Evolutionary conservation across 208 protist genomes (phyloP).

Genomic region (Trypanosoma cruzi): DNA sequence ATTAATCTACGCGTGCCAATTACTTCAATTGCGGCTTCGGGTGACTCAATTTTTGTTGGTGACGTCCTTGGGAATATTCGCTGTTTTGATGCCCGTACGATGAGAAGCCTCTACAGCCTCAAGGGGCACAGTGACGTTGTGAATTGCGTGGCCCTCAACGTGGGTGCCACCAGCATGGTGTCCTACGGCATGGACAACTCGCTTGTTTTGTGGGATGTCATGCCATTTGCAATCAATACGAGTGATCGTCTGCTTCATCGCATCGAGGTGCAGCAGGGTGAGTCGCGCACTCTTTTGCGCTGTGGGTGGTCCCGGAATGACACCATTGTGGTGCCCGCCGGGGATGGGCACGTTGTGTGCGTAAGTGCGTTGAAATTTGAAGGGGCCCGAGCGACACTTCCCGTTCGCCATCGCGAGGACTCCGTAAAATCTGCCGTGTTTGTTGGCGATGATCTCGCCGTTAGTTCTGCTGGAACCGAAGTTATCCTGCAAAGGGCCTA

Average conservation of each 20-base stretch:
- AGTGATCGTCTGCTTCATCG: slow-evolving; percentile 49
- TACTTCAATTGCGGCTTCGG: slow-evolving; percentile 38
- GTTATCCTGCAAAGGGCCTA: slow-evolving; percentile 40
- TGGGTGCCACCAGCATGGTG: slow-evolving; percentile 41
- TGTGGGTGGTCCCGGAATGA: slow-evolving; percentile 35
- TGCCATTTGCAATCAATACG: slow-evolving; percentile 69
- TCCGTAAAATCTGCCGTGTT: slow-evolving; percentile 36
- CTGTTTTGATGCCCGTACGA: slow-evolving; percentile 61
- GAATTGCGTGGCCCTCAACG: slow-evolving; percentile 25
- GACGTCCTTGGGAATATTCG: slow-evolving; percentile 68
- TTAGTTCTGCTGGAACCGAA: slow-evolving; percentile 39
- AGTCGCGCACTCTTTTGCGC: slow-evolving; percentile 41
- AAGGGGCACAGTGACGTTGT: slow-evolving; percentile 40
- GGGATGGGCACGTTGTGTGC: slow-evolving; percentile 20
- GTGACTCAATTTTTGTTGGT: slow-evolving; percentile 65
- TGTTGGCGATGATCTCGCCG: slow-evolving; percentile 31
- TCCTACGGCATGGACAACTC: slow-evolving; percentile 58
- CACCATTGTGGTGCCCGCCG: slow-evolving; percentile 21
- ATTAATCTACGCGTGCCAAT: slow-evolving; percentile 57
- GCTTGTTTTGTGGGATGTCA: slow-evolving; percentile 48
- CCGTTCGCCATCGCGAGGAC: slow-evolving; percentile 12
- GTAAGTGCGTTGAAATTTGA: slow-evolving; percentile 8
- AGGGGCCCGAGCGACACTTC: slow-evolving; percentile 7
- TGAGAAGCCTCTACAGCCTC: slow-evolving; percentile 34
- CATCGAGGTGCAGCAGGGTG: slow-evolving; percentile 37